Evolutionary conservation across 2,329 filamentous ascomycete species (phyloP).

Genomic region (Ophiocordyceps camponoti-floridani): DNA sequence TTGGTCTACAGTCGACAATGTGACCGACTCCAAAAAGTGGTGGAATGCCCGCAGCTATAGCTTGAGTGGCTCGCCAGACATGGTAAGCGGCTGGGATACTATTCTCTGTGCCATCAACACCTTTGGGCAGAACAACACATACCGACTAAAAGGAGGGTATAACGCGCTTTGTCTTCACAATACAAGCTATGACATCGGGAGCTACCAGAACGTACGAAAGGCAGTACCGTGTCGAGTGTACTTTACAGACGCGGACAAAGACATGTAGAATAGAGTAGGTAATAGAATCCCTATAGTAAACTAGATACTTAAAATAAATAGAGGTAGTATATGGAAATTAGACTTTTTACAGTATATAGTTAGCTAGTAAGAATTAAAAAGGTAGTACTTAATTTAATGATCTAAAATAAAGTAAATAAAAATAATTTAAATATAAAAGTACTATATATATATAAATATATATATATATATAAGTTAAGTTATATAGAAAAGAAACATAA

Average conservation of each 20-base stretch:
- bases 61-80: not conserved
- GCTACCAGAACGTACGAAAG: not conserved
- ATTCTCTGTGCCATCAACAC: constrained; percentile 1
- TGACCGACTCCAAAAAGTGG: not conserved
- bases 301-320: too few relatives aligned
- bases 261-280: too few relatives aligned
- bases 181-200: not conserved
- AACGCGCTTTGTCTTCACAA: not conserved
- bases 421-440: too few relatives aligned
- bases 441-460: too few relatives aligned
- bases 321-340: too few relatives aligned
- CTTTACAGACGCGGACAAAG: not conserved
- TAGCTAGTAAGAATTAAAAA: too few relatives aligned
- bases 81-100: not conserved
- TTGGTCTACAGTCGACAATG: not conserved
- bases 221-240: not conserved
- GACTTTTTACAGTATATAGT: too few relatives aligned
- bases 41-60: not conserved
- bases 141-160: not conserved
- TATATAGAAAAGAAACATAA: too few relatives aligned
- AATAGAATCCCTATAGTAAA: too few relatives aligned
- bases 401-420: too few relatives aligned
- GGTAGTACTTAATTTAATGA: too few relatives aligned
- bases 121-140: not conserved
- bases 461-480: too few relatives aligned